Evolutionary conservation across 2,329 filamentous ascomycete species (phyloP), one percentile per base, ranked within the genome.

Genomic region (Venturiaceae sp.): DNA sequence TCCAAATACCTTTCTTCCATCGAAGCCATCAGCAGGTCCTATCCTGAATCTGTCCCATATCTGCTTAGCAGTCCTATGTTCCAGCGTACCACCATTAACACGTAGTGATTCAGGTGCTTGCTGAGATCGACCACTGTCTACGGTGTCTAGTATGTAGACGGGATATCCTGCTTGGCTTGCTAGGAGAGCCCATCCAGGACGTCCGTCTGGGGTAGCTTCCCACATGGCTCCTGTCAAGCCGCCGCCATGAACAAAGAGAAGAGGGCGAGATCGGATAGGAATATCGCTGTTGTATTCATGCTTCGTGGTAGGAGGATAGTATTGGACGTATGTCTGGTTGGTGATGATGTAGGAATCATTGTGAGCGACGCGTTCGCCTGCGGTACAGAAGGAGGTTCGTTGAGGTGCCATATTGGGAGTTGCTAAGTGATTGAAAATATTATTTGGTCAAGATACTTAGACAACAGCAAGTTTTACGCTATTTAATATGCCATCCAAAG

Each of bases 281-380:
- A 37, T 21, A 44, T 26, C 14, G 21, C 11, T 30, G 23, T 36
- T 28, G 32, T 16, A 36, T 19, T 3, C 55, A 32, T 32, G 36
- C 16, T 37, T 36, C 9, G 34, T 34, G 19, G 55, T 36, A 3
- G 56, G 26, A n/a, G 59, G 59, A 16, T 30, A 4, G 47, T 56
- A 59, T 44, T 61, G 59, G 26, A 61, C 57, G 55, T 61, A 61
- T 14, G 28, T 50, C 21, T 61, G 59, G 30, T 61, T 41, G 23
- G 55, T 30, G n/a, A 59, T 59, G 50, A 61, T 61, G 26, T 61
- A 56, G 16, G 59, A 61, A 19, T 37, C 23, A 23, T 50, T 19
- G 50, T 59, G 34, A 16, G 50, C 28, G 23, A 59, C 33, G 21
- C 59, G 56, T 19, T 41, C 36, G 19, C 59, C 59, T 9, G 34